Base-by-base conservation (phyloP, 2,329 filamentous ascomycete genomes). In the Clonostachys rosea region DNA sequence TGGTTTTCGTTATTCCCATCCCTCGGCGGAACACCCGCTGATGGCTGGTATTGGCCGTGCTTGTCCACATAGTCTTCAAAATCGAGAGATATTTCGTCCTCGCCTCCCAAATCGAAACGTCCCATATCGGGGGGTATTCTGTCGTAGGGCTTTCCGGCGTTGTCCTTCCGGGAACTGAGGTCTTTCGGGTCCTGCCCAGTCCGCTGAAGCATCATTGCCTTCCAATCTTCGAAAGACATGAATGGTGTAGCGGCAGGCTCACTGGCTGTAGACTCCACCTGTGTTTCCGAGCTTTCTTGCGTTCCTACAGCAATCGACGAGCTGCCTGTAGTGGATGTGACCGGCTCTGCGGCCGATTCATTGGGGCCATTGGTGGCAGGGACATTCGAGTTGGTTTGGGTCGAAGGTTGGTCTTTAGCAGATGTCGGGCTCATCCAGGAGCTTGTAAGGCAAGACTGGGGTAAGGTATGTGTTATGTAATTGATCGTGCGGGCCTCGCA, bases 211-310 rank as follows among this genome's bases (percentile, higher is more conserved):
- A 95, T 96, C 73, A 91, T 87, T 59, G 87, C 89, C 70, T 96
- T 97, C 94, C 94, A 99, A 59, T 97, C 92, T 63, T 97, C 94
- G 57, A 99, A 99, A 0, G 94, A 96, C 57, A 97, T 83, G 64
- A 97, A 97, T 7, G 91, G 54, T 6, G 59, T 58, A 11, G 56
- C 52, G 13, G 57, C 54, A 17, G 59, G 56, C 20, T 61, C 59
- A 6, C 40, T 20, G 30, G 40, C 10, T 41, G 2, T 16, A 30
- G 13, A 12, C 39, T 14, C 20, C 43, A 18, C n/a, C 37, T n/a
- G 18, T 37, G 36, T 37, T 40, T 17, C 14, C 13, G 13, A 14
- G 17, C 37, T 42, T 30, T 33, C 13, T 20, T 14, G 35, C 34
- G 20, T 12, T 24, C 8, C n/a, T 24, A 7, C 17, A 18, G 45